phyloP scores from a whole-genome alignment of 176 grass and related monocot genomes.

The Oryza brachyantha region DNA sequence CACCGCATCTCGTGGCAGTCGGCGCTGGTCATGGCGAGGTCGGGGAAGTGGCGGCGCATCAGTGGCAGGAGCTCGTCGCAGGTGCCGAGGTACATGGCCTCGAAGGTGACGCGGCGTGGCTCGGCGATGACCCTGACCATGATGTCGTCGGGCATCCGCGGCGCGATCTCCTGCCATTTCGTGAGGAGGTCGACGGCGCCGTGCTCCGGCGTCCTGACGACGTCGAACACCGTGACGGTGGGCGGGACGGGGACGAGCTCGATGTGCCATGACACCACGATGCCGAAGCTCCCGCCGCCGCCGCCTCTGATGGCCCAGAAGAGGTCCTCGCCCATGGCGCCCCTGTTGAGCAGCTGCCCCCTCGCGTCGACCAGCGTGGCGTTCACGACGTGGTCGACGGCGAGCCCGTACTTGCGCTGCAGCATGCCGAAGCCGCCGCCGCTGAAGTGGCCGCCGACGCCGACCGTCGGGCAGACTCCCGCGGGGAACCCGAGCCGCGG shows the following conservation, averaged over 20 bases:
- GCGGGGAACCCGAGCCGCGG: neutral
- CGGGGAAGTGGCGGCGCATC: neutral
- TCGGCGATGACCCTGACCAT: neutral
- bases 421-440: neutral
- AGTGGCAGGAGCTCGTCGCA: neutral
- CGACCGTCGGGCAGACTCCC: neutral
- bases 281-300: slow-evolving; percentile 44
- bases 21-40: neutral
- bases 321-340: slow-evolving; percentile 39
- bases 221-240: neutral
- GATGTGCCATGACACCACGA: slow-evolving; percentile 16
- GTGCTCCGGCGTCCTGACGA: neutral
- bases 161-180: neutral
- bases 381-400: neutral
- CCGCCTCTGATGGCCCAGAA: slow-evolving; percentile 58
- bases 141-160: neutral
- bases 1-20: slow-evolving; percentile 10
- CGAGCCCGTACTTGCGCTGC: neutral
- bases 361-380: neutral
- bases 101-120: neutral
- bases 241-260: neutral
- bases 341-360: slow-evolving; percentile 5
- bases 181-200: neutral
- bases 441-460: neutral
- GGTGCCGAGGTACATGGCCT: slow-evolving; percentile 6